A percentile compares a stretch with the other conserved stretches of the same genome.
Evolutionary conservation across 2,329 filamentous ascomycete genomes (phyloP).

Genomic region (Aspergillus transmontanensis): DNA sequence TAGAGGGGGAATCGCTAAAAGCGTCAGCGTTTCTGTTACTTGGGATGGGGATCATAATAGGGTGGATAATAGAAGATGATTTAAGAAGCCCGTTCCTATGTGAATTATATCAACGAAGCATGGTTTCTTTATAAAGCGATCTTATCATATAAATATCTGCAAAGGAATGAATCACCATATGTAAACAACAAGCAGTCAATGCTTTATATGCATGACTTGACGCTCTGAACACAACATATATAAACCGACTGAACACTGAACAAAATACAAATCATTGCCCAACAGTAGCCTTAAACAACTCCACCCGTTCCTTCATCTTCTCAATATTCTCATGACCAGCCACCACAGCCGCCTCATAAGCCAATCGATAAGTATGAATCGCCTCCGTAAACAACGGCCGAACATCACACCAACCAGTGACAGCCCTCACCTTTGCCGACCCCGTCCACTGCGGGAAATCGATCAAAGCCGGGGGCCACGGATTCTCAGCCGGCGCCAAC

Average conservation of each 20-base stretch:
- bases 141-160: background rate
- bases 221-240: background rate
- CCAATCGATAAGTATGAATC: conserved; percentile 2
- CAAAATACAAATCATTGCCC: background rate
- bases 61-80: no score
- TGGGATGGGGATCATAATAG: no score
- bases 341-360: background rate
- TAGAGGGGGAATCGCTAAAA: no score
- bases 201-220: no score
- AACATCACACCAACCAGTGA: conserved; percentile 11
- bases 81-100: no score
- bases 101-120: no score
- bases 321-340: background rate
- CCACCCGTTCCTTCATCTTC: background rate
- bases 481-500: background rate
- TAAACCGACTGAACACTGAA: background rate
- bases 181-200: background rate
- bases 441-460: conserved; percentile 16
- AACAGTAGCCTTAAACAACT: background rate
- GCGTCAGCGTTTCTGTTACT: no score
- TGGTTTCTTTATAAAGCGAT: no score
- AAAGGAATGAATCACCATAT: background rate
- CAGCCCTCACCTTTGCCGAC: conserved; percentile 6
- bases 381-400: conserved; percentile 6
- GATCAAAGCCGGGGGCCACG: conserved; percentile 8